A percentile compares a stretch with the other conserved stretches of the same genome.
phyloP scores from a whole-genome alignment of 2,329 filamentous ascomycete genomes.

The Mycosphaerella sp. region DNA sequence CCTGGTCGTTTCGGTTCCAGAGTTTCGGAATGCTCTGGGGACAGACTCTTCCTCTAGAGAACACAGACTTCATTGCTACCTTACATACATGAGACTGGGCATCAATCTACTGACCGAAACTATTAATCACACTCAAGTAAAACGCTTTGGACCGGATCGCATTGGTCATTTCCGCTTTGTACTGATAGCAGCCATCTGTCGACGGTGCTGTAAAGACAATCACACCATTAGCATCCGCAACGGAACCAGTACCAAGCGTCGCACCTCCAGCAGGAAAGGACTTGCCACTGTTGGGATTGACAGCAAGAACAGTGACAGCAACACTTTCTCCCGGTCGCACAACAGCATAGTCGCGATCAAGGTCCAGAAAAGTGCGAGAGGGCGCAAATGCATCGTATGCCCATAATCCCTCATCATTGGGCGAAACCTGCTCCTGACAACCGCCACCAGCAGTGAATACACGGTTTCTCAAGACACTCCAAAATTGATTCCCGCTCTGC shows the following conservation, averaged over 20 bases:
- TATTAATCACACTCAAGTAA: slow-evolving; percentile 9
- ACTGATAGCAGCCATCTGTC: slow-evolving; percentile 15
- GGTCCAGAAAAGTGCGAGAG: slow-evolving; percentile 1
- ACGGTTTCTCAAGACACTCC: slow-evolving; percentile 19
- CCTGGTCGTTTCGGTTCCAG: background rate
- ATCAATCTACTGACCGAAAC: background rate
- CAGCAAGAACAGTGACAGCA: background rate
- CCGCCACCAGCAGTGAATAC: slow-evolving; percentile 14
- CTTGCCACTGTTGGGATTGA: background rate
- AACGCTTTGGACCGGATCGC: slow-evolving; percentile 13
- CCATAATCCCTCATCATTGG: slow-evolving; percentile 8
- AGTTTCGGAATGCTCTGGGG: background rate
- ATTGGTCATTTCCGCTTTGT: slow-evolving; percentile 14
- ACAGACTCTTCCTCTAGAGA: background rate
- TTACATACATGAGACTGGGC: background rate
- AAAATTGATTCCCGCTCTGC: slow-evolving; percentile 10
- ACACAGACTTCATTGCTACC: too few species aligned
- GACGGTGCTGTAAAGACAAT: slow-evolving; percentile 13
- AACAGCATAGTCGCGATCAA: slow-evolving; percentile 1
- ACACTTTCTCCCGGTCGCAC: slow-evolving; percentile 1
- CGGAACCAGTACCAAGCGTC: slow-evolving; percentile 4
- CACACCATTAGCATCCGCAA: slow-evolving; percentile 8
- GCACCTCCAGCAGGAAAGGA: slow-evolving; percentile 1
- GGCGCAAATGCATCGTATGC: slow-evolving; percentile 11
- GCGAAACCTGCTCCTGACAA: slow-evolving; percentile 13